Evolutionary conservation across 805 yeast species (phyloP).

Genomic region (Saccharomycopsis lassenensis): DNA sequence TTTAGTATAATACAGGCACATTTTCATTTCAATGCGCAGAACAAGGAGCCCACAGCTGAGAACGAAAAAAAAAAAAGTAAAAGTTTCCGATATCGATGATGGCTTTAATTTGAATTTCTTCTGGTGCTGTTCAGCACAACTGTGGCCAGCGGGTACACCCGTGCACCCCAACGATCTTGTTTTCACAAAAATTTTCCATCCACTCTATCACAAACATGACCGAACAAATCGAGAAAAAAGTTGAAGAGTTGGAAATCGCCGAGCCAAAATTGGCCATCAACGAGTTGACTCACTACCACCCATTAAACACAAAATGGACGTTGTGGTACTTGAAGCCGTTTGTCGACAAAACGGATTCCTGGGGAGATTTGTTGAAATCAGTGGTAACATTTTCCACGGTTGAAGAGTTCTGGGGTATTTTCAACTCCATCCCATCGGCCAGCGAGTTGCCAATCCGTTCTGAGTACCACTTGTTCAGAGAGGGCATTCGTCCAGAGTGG

Average conservation of each 20-base stretch:
- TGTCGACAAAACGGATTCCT: conserved; percentile 63
- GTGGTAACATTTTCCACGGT: conserved; percentile 89
- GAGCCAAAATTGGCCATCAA: conserved; percentile 21
- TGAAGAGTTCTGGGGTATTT: conserved; percentile 98
- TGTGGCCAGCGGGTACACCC: background rate
- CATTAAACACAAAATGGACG: conserved; percentile 86
- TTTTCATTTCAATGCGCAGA: background rate
- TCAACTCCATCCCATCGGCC: conserved; percentile 87
- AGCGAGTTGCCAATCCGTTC: conserved; percentile 83
- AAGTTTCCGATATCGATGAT: background rate
- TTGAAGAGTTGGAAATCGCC: conserved; percentile 34
- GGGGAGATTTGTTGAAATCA: conserved; percentile 89
- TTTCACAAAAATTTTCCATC: background rate
- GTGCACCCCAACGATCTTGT: background rate
- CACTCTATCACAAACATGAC: conserved; percentile 24
- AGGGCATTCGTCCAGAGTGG: conserved; percentile 96
- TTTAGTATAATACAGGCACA: no score
- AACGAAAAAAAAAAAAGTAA: background rate
- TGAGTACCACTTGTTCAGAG: conserved; percentile 91
- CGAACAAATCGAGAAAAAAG: conserved; percentile 34
- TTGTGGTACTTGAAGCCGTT: conserved; percentile 97
- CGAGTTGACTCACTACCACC: conserved; percentile 72
- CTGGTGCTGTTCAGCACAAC: background rate
- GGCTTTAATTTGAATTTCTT: background rate
- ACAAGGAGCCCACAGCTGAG: background rate